phyloP scores from a whole-genome alignment of 345 rosid genomes.

The Brassica rapa region DNA sequence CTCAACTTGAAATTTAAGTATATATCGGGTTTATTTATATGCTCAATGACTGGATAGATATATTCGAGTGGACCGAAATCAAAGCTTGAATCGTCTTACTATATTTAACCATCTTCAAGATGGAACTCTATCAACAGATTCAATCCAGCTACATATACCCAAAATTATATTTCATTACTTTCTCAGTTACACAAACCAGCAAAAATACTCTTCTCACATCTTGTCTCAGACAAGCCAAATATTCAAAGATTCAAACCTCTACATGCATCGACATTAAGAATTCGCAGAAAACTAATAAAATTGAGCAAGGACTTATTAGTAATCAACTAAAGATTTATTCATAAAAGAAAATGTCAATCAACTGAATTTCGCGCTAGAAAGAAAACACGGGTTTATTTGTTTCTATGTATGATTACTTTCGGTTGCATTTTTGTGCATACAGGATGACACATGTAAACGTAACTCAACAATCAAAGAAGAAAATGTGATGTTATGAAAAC shows the following conservation, averaged over 20 bases:
- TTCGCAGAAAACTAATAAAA: not conserved
- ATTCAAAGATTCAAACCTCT: not conserved
- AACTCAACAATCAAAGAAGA: not conserved
- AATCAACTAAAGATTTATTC: not conserved
- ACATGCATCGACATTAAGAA: conserved; percentile 1
- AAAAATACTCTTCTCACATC: not conserved
- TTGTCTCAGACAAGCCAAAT: not conserved
- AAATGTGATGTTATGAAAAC: conserved; percentile 12
- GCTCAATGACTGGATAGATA: not conserved
- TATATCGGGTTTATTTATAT: not conserved
- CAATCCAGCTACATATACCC: not conserved
- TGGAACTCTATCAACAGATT: conserved; percentile 1
- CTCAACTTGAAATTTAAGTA: not conserved
- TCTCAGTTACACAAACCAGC: not conserved
- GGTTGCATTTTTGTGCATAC: not conserved
- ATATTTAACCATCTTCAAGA: not conserved
- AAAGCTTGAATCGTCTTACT: conserved; percentile 7
- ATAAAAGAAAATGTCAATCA: not conserved
- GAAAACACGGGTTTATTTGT: not conserved
- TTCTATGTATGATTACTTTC: not conserved
- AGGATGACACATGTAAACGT: conserved; percentile 4
- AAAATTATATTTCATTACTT: not conserved
- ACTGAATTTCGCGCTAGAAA: not conserved
- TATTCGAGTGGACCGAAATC: not conserved
- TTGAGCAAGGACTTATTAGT: not conserved